These are phyloP conservation scores for Polygonum aviculare DNA, from an alignment of 148 eudicot genomes.

Conservation along the genomic window DNA sequence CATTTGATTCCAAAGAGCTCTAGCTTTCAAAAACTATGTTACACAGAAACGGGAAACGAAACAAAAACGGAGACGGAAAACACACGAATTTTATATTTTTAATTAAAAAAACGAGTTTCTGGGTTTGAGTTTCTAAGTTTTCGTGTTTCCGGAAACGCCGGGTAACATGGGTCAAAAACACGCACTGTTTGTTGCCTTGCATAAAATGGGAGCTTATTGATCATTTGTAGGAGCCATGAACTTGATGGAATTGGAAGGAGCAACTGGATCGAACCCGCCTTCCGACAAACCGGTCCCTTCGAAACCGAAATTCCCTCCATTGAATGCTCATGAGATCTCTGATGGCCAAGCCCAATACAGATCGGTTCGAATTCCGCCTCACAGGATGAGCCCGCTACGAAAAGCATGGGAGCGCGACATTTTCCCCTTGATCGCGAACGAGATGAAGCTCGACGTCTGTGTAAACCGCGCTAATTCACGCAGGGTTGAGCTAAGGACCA, in stretches of 20 bases:
- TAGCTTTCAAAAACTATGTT: background rate
- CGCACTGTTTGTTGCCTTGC: background rate
- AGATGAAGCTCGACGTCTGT: slow-evolving; percentile 73
- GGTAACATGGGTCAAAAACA: background rate
- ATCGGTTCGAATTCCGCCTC: slow-evolving; percentile 52
- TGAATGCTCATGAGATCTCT: slow-evolving; percentile 66
- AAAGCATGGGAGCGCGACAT: slow-evolving; percentile 60
- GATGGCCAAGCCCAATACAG: slow-evolving; percentile 65
- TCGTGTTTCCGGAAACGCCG: no score
- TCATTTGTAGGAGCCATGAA: slow-evolving; percentile 13
- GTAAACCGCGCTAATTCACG: slow-evolving; percentile 57
- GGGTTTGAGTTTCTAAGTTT: no score
- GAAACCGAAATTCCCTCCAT: slow-evolving; percentile 54
- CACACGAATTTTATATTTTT: no score
- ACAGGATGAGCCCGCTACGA: slow-evolving; percentile 58
- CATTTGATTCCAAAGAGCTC: background rate
- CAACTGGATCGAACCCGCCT: background rate
- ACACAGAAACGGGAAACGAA: no score
- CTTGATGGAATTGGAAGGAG: slow-evolving; percentile 40
- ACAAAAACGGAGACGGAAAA: no score
- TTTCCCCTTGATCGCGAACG: slow-evolving; percentile 50
- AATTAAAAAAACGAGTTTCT: no score
- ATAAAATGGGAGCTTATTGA: background rate
- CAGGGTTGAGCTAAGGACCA: slow-evolving; percentile 64
- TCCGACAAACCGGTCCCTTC: slow-evolving; percentile 18